Evolutionary conservation across 257 asterid genomes (phyloP).

Genomic region (Solanum infundibuliforme): DNA sequence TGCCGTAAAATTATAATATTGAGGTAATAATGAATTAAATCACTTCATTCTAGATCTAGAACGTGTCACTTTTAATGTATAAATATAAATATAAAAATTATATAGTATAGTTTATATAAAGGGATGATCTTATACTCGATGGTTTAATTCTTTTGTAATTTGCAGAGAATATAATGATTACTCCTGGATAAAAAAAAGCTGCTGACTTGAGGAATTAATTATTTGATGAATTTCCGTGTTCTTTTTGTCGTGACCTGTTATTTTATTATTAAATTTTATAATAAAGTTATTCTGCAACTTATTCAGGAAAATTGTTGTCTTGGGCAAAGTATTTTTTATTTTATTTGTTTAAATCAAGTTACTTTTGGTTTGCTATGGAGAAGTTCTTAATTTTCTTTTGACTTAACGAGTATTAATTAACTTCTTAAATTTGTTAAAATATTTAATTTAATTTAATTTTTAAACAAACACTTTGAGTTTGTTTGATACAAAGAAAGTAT

Average conservation of each 20-base stretch:
- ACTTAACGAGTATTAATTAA: neutral
- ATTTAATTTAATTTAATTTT: too few relatives aligned
- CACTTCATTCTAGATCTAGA: neutral
- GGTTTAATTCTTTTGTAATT: neutral
- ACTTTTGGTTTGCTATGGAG: neutral
- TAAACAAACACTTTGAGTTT: neutral
- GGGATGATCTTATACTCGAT: neutral
- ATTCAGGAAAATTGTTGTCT: neutral
- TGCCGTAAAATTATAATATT: neutral
- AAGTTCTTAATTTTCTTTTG: neutral
- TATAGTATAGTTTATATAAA: neutral
- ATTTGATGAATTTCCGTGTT: neutral
- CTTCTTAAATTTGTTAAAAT: too few relatives aligned
- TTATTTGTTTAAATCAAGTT: neutral
- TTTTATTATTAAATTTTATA: neutral
- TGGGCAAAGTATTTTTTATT: neutral
- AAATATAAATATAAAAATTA: neutral
- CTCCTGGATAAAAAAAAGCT: neutral
- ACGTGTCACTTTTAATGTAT: neutral
- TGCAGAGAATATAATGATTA: neutral
- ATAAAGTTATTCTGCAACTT: neutral
- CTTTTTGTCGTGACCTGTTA: neutral
- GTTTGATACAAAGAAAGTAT: neutral
- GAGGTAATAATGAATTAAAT: neutral
- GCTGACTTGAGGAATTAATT: neutral